A percentile compares a stretch with the other conserved stretches of the same genome.
phyloP scores from a whole-genome alignment of 1,284 basidiomycete species.

The Prillingera fragicola region DNA sequence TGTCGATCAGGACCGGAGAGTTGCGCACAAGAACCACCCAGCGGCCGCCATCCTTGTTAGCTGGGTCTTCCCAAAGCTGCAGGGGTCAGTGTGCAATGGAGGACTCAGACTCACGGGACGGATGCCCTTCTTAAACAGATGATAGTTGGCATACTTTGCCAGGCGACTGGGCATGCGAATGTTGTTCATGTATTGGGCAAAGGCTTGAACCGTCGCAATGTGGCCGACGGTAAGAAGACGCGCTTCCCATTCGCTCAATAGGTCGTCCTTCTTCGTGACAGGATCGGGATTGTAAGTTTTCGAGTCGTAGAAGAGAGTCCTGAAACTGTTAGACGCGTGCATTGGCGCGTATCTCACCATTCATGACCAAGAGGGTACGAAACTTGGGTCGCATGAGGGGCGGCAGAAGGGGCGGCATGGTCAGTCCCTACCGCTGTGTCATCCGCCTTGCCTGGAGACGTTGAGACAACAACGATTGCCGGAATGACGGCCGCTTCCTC shows the following conservation, averaged over 20 bases:
- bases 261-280: constrained; percentile 24
- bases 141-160: constrained; percentile 83
- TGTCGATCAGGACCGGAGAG: constrained; percentile 65
- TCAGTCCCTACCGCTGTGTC: too few relatives aligned
- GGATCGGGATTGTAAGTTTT: constrained; percentile 63
- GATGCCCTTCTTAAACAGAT: constrained; percentile 71
- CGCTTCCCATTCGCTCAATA: constrained; percentile 53
- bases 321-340: too few relatives aligned
- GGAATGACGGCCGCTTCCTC: neutral
- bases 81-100: constrained; percentile 37
- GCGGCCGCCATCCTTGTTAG: constrained; percentile 84
- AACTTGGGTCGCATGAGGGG: too few relatives aligned
- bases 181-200: constrained; percentile 93
- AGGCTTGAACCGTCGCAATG: constrained; percentile 76
- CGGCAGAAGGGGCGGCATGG: constrained; percentile 50
- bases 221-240: constrained; percentile 70
- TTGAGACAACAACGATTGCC: neutral
- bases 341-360: too few relatives aligned
- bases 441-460: constrained; percentile 1
- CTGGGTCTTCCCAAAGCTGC: constrained; percentile 94
- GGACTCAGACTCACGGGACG: constrained; percentile 28
- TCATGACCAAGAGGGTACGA: too few relatives aligned
- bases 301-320: constrained; percentile 84
- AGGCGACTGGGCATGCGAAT: constrained; percentile 82
- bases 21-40: constrained; percentile 92